Conservation (phyloP, 306 rosid species). For the Cucumis melo region DNA sequence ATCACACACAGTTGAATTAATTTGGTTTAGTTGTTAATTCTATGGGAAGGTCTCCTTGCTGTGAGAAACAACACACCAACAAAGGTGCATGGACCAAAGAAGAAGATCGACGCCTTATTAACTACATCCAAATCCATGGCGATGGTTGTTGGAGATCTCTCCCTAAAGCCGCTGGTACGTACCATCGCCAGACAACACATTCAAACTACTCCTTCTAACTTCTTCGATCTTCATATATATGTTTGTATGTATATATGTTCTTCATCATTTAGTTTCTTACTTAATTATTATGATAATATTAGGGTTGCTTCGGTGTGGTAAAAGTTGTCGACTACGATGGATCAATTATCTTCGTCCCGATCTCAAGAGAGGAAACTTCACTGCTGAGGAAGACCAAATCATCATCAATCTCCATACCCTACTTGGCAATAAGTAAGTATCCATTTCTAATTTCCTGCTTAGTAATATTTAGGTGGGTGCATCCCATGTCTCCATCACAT, state of each 20-base stretch:
- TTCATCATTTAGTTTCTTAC: no score
- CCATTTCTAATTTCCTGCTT: no score
- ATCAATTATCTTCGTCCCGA: constrained; percentile 40
- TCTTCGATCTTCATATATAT: no score
- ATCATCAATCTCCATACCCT: constrained; percentile 50
- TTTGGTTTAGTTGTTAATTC: no score
- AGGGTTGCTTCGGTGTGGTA: constrained; percentile 49
- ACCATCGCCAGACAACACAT: no score
- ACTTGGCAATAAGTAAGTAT: constrained; percentile 48
- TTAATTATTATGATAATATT: no score
- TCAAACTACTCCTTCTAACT: no score
- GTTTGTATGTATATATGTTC: no score
- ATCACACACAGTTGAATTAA: no score
- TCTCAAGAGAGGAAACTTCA: constrained; percentile 58
- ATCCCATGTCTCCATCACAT: no score
- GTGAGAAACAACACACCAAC: constrained; percentile 2
- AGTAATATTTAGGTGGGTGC: no score
- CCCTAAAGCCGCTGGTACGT: background rate
- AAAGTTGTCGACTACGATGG: constrained; percentile 31
- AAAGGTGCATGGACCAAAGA: constrained; percentile 5
- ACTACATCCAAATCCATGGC: constrained; percentile 1
- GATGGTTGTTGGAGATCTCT: constrained; percentile 6
- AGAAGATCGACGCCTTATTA: background rate
- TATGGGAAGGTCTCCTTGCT: constrained; percentile 1
- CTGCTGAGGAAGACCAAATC: constrained; percentile 41